Percentiles rank a stretch among this genome's conserved stretches.
These are phyloP conservation scores for Fusarium sp. DNA, from an alignment of 2,329 filamentous ascomycete species.

Conservation along the genomic window DNA sequence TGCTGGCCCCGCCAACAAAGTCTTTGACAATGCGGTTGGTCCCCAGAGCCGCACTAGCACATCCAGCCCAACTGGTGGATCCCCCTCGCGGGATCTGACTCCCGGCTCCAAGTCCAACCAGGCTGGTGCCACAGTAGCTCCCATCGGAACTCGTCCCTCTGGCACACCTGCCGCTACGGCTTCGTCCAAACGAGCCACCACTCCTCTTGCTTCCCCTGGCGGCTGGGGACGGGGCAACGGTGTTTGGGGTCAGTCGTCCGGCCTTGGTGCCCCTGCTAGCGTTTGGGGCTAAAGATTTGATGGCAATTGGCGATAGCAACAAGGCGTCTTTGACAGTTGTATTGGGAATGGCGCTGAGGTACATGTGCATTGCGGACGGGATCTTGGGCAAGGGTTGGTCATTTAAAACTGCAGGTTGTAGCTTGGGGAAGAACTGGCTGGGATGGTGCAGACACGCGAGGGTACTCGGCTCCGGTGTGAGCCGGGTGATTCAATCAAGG, in stretches of 20 bases:
- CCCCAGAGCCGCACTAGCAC: constrained; percentile 79
- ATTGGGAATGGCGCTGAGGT: constrained; percentile 44
- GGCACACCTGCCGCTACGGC: constrained; percentile 60
- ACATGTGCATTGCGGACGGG: constrained; percentile 37
- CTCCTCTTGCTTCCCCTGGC: constrained; percentile 87
- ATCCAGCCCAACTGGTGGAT: constrained; percentile 81
- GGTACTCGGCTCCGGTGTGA: constrained; percentile 35
- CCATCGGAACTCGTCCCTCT: constrained; percentile 89
- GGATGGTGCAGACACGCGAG: constrained; percentile 20
- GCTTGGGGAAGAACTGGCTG: constrained; percentile 16
- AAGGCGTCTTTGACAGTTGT: constrained; percentile 35
- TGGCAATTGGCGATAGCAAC: constrained; percentile 9
- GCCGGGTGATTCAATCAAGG: constrained; percentile 31
- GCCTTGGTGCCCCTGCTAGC: constrained; percentile 86
- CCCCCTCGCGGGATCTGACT: constrained; percentile 74
- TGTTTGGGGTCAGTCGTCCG: constrained; percentile 85
- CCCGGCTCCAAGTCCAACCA: constrained; percentile 63
- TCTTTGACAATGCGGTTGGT: constrained; percentile 66
- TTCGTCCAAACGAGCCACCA: constrained; percentile 81
- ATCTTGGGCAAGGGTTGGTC: constrained; percentile 24
- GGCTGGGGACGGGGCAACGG: constrained; percentile 83
- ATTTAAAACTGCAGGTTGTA: constrained; percentile 15
- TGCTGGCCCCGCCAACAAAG: constrained; percentile 62
- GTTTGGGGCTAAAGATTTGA: constrained; percentile 79
- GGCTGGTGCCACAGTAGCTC: constrained; percentile 75